Percentiles rank a stretch among this genome's conserved stretches.
phyloP scores from a whole-genome alignment of 305 asterid genomes.

The Plantago rigida region DNA sequence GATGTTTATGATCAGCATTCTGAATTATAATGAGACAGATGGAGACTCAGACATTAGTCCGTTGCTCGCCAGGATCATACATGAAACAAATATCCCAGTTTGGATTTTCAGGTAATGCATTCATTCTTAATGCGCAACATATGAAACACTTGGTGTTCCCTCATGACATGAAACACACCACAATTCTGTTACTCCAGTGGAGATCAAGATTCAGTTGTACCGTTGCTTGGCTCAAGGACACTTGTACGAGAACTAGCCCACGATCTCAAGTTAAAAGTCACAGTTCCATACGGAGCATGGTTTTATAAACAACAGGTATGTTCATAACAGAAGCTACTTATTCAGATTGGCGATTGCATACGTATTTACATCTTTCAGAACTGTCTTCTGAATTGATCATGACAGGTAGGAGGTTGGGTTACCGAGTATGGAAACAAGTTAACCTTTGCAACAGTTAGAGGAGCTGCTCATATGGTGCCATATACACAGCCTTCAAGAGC shows the following conservation, averaged over 20 bases:
- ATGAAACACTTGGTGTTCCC: background rate
- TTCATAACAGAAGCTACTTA: background rate
- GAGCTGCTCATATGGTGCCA: conserved; percentile 93
- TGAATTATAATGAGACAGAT: conserved; percentile 43
- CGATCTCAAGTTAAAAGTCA: conserved; percentile 48
- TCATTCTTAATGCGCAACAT: background rate
- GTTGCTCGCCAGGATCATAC: conserved; percentile 51
- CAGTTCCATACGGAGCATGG: conserved; percentile 91
- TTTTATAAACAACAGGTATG: conserved; percentile 74
- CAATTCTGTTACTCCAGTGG: conserved; percentile 41
- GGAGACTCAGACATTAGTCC: conserved; percentile 64
- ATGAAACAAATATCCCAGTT: conserved; percentile 46
- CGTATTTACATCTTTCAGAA: conserved; percentile 9
- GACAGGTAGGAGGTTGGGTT: conserved; percentile 83
- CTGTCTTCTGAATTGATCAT: background rate
- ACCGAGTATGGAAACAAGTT: conserved; percentile 70
- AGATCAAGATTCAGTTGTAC: conserved; percentile 94
- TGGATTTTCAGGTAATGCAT: conserved; percentile 63
- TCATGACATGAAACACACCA: too few relatives aligned
- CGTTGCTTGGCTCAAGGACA: conserved; percentile 75
- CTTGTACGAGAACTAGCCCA: conserved; percentile 82
- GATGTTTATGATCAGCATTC: conserved; percentile 32
- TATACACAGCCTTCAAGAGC: conserved; percentile 86
- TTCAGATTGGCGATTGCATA: too few relatives aligned
- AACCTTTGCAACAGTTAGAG: conserved; percentile 78